Base-by-base conservation (phyloP, 305 asterid species). In the Fraxinus sp. region DNA sequence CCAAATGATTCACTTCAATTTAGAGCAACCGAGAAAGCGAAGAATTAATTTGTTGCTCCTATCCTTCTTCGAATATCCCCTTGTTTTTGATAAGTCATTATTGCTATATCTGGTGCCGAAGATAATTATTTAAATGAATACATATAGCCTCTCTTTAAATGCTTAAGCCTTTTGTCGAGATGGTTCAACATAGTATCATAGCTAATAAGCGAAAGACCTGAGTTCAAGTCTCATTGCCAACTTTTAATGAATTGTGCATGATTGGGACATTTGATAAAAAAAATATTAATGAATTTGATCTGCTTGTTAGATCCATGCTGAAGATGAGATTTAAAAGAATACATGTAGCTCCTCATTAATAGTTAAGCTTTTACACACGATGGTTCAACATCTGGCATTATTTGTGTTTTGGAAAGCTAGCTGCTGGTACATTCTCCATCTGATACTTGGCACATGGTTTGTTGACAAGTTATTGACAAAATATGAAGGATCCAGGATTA, bases 1-100 rank as follows among this genome's bases (percentile, higher is more conserved):
- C 35, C n/a, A 70, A 84, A 71, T 85, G 83, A 81, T 81, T 74
- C 79, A 36, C 82, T 57, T 81, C 87, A 83, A 79, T 79, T 77
- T 78, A 22, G 78, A 43, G 87, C 77, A 70, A 59, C 70, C 30
- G 30, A 59, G 30, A 20, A 59, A 83, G 75, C 77, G 57, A 35
- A 75, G 82, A 79, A 39, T 77, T 72, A 16, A 26, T 32, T 22
- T 68, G 66, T 75, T 30, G 85, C 37, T 77, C 33, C 74, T 70
- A 80, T 71, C 81, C 84, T 81, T 72, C 79, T 11, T 24, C 59
- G 55, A 41, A 26, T 71, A 79, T 82, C 74, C 35, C 71, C 75
- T 37, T 39, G 35, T 78, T 68, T 36, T 86, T 66, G 72, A 18
- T 77, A 32, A 33, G 43, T 52, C 20, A 39, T 73, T 64, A 46